Evolutionary conservation across 73 alveolate species (phyloP).

Genomic region (Tetrahymena elliotti): DNA sequence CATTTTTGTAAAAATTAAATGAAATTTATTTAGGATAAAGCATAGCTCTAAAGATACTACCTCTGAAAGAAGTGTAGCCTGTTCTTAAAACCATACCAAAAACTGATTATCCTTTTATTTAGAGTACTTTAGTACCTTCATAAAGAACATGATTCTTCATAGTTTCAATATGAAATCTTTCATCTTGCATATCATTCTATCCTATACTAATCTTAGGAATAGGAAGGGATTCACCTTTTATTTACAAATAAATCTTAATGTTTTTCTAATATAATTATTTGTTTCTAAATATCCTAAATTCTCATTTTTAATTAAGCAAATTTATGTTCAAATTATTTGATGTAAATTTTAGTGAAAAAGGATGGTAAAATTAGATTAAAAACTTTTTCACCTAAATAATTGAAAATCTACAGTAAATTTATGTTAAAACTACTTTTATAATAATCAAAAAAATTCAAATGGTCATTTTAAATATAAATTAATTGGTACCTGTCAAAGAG

Average conservation of each 20-base stretch:
- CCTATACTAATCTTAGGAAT: conserved; percentile 51
- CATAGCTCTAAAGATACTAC: conserved; percentile 31
- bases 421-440: too few relatives aligned
- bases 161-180: not conserved
- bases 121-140: conserved; percentile 31
- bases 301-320: not conserved
- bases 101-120: conserved; percentile 9
- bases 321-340: too few relatives aligned
- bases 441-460: too few relatives aligned
- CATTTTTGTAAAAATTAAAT: conserved; percentile 19
- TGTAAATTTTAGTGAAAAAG: too few relatives aligned
- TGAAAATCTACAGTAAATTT: too few relatives aligned
- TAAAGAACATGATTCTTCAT: conserved; percentile 16
- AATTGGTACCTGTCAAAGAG: conserved; percentile 48
- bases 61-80: conserved; percentile 34
- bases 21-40: conserved; percentile 17
- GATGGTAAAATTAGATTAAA: too few relatives aligned
- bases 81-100: conserved; percentile 28
- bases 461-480: not conserved
- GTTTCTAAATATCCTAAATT: too few relatives aligned
- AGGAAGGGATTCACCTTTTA: conserved; percentile 53
- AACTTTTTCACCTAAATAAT: too few relatives aligned
- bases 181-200: not conserved
- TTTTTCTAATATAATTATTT: not conserved
- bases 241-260: not conserved